Base-by-base conservation (phyloP, 1,139 yeast species). In the Candida sanyaensis region DNA sequence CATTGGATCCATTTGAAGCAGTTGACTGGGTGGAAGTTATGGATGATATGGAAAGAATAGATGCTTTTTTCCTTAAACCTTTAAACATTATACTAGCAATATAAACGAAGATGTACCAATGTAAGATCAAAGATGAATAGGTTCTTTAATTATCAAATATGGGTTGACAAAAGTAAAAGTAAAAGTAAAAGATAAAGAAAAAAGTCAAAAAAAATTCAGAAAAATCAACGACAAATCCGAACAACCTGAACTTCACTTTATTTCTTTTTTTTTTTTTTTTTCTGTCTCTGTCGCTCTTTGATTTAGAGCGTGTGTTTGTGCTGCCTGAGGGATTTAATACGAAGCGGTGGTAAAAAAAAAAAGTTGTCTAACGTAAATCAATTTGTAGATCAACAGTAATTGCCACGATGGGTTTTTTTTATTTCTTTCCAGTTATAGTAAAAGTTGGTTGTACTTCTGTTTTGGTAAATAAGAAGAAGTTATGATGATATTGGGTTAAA, bases 11-110 rank as follows among this genome's bases (percentile, higher is more conserved):
- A 4, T 34, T 26, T 21, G 53, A 44, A 11, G 48, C 28, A 33
- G 46, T 42, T 34, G 55, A 52, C 8, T 41, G 55, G 34, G 60
- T 56, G 56, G 66, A 66, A 36, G 63, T 65, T 9, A 61, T 54
- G 49, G 73, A 60, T 10, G 63, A 48, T 42, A 71, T 50, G 58
- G 69, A 68, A 26, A 74, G 67, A 17, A 71, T 52, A 62, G 68
- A 69, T 3, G 79, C 78, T 53, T 69, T 72, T 50, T 73, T 73
- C 44, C 77, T 63, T 50, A 75, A 65, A 30, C 77, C 75, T 56
- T 65, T 70, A 44, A 75, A 62, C 80, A 75, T 75, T 42, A 10
- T 44, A 33, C n/a, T 17, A 32, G 33, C 6, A 41, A 30, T 24
- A 21, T 13, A 6, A 11, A 23, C 29, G 31, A 5, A 11, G n/a